Evolutionary conservation across 2,329 filamentous ascomycete genomes (phyloP).

Genomic region (Didymella keratinophila): DNA sequence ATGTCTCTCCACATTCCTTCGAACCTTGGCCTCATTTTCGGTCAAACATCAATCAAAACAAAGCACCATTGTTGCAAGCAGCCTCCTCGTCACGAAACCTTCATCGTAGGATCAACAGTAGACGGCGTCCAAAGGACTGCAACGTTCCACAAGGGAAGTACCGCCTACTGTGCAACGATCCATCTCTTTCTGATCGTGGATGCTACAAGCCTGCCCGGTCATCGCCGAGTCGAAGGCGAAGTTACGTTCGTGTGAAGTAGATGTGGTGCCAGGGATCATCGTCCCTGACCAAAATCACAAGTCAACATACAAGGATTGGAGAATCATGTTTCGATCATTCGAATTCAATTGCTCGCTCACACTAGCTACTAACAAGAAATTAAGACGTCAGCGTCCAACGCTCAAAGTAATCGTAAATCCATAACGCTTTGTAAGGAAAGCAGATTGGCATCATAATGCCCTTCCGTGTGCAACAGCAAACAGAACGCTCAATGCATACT

Average conservation of each 20-base stretch:
- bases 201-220: not conserved
- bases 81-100: not conserved
- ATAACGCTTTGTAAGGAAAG: conserved; percentile 1
- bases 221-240: not conserved
- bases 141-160: conserved; percentile 6
- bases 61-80: not conserved
- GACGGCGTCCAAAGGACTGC: not conserved
- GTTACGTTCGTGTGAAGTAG: not conserved
- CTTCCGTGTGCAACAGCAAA: not conserved
- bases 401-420: not conserved
- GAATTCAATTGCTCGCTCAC: not conserved
- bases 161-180: not conserved
- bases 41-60: not conserved
- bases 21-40: not conserved
- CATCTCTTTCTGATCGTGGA: not conserved
- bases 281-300: not conserved
- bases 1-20: conserved; percentile 4
- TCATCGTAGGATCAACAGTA: not conserved
- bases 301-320: not conserved
- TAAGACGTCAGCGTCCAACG: not conserved
- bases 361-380: not conserved
- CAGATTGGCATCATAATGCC: not conserved
- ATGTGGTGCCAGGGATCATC: not conserved
- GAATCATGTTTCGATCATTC: not conserved
- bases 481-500: conserved; percentile 2